Percentiles rank a stretch among this genome's conserved stretches.
phyloP scores from a whole-genome alignment of 2,329 filamentous ascomycete genomes.

The Beauveria sp. region DNA sequence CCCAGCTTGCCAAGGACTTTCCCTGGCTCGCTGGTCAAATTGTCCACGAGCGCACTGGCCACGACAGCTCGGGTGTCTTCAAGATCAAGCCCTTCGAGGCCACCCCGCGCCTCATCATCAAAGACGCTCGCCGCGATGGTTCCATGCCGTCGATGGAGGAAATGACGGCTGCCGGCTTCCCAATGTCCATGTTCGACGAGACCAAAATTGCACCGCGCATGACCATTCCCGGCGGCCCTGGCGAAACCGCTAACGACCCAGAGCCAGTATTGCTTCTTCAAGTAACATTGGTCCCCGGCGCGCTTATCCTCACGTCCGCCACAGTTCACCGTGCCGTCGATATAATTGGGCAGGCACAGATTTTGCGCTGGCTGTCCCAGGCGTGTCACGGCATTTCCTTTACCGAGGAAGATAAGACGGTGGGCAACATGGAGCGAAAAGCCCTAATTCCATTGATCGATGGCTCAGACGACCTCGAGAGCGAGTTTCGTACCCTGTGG shows the following conservation, averaged over 20 bases:
- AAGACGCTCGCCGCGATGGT: slow-evolving; percentile 32
- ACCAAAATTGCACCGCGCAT: slow-evolving; percentile 31
- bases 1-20: slow-evolving; percentile 30
- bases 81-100: slow-evolving; percentile 30
- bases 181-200: slow-evolving; percentile 42
- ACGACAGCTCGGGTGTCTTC: slow-evolving; percentile 25
- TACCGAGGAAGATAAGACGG: background rate
- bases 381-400: slow-evolving; percentile 29
- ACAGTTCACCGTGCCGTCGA: slow-evolving; percentile 44
- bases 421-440: background rate
- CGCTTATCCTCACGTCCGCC: slow-evolving; percentile 41
- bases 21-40: slow-evolving; percentile 42
- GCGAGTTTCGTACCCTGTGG: background rate
- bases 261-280: slow-evolving; percentile 40
- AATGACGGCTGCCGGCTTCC: slow-evolving; percentile 31
- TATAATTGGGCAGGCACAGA: slow-evolving; percentile 38
- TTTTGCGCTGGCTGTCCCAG: slow-evolving; percentile 41
- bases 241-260: slow-evolving; percentile 16
- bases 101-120: slow-evolving; percentile 30
- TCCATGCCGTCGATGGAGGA: slow-evolving; percentile 29
- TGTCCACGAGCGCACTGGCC: slow-evolving; percentile 23
- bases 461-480: background rate
- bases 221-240: slow-evolving; percentile 26
- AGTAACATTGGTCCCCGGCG: slow-evolving; percentile 39
- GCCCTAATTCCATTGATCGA: background rate